phyloP scores from a whole-genome alignment of 768 basidiomycete genomes.

The Clavaria fumosa region DNA sequence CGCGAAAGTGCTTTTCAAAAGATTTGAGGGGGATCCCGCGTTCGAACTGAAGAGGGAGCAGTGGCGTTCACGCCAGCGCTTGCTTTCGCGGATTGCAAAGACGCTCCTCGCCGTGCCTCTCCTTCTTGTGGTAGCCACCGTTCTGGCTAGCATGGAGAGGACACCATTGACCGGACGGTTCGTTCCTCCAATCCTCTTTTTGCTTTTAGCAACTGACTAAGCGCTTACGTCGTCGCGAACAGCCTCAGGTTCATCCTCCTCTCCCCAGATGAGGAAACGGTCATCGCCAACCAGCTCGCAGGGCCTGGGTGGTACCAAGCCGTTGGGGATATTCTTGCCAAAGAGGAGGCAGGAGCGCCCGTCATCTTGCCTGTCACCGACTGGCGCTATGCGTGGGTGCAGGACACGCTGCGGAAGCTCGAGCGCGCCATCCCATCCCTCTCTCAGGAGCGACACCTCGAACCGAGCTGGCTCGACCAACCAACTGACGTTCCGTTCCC shows the following conservation, averaged over 20 bases:
- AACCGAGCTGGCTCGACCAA: conserved; percentile 39
- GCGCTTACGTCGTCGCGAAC: conserved; percentile 5
- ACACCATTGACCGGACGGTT: conserved; percentile 81
- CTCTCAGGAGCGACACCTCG: conserved; percentile 39
- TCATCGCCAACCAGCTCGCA: conserved; percentile 66
- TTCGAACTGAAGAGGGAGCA: conserved; percentile 41
- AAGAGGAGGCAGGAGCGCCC: conserved; percentile 44
- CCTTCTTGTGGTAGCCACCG: conserved; percentile 47
- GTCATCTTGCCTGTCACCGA: conserved; percentile 57
- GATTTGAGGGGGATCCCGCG: conserved; percentile 33
- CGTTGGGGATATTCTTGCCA: conserved; percentile 61
- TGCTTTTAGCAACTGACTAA: too few species aligned
- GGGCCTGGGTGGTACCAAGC: conserved; percentile 81
- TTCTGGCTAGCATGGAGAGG: conserved; percentile 57
- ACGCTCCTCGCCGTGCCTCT: conserved; percentile 47
- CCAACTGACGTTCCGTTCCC: conserved; percentile 46
- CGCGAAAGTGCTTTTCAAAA: conserved; percentile 35
- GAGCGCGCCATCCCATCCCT: conserved; percentile 62
- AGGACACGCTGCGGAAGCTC: conserved; percentile 58
- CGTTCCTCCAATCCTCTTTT: conserved; percentile 11
- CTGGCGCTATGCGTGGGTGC: conserved; percentile 87
- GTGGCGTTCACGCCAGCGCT: too few species aligned
- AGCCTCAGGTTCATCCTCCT: conserved; percentile 83
- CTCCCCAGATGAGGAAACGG: conserved; percentile 87
- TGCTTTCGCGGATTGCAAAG: conserved; percentile 33